These are phyloP conservation scores for Pythium vanterpoolii DNA, from an alignment of 352 stramenopile species.

Conservation along the genomic window DNA sequence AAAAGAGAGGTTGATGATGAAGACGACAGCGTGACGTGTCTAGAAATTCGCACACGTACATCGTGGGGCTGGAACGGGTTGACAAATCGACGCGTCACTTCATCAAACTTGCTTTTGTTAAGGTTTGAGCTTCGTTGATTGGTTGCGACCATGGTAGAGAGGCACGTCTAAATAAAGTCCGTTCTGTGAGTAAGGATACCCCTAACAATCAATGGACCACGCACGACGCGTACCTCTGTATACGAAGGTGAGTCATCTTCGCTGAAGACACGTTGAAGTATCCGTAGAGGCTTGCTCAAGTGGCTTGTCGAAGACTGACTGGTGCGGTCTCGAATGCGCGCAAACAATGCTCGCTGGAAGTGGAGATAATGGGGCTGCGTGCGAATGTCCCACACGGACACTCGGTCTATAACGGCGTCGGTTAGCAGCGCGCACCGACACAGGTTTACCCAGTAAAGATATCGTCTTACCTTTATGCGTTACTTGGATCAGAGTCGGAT, in stretches of 20 bases:
- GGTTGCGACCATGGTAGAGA: neutral
- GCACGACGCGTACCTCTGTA: neutral
- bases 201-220: neutral
- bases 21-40: no score
- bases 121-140: neutral
- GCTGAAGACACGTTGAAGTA: neutral
- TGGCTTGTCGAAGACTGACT: neutral
- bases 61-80: neutral
- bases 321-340: conserved; percentile 31
- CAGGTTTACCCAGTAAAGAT: conserved; percentile 34
- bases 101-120: neutral
- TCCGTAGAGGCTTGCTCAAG: neutral
- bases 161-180: neutral
- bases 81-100: conserved; percentile 7
- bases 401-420: conserved; percentile 34
- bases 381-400: conserved; percentile 35
- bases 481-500: conserved; percentile 13
- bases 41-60: neutral
- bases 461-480: conserved; percentile 30
- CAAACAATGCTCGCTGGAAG: conserved; percentile 35
- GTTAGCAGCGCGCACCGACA: neutral
- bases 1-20: neutral
- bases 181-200: neutral
- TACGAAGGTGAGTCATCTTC: neutral
- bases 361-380: conserved; percentile 38